phyloP scores from a whole-genome alignment of 495 filamentous ascomycete genomes.

The Aspergillus nanangensis region DNA sequence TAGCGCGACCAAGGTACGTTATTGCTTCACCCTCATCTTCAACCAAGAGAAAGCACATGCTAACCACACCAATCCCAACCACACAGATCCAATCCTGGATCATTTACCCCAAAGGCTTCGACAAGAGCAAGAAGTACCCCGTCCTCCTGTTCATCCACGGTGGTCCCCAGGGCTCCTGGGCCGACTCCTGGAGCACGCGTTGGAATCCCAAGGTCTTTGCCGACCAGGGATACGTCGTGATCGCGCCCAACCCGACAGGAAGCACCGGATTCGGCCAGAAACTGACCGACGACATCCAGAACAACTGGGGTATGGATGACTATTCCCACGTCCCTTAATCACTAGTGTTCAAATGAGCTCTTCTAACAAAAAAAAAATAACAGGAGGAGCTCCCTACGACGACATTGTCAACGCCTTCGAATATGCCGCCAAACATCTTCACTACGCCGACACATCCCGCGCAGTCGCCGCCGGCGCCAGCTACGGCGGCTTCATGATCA shows the following conservation, averaged over 20 bases:
- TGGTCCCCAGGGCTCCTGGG: slow-evolving; percentile 47
- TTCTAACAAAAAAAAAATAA: neutral
- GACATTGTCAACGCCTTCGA: slow-evolving; percentile 50
- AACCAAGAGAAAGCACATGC: neutral
- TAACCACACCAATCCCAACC: neutral
- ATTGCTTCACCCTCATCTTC: neutral
- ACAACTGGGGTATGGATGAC: slow-evolving; percentile 42
- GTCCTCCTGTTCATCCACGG: slow-evolving; percentile 49
- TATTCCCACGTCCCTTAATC: no score
- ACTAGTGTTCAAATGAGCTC: no score
- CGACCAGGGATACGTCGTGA: slow-evolving; percentile 54
- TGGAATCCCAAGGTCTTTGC: slow-evolving; percentile 52
- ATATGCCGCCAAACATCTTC: slow-evolving; percentile 43
- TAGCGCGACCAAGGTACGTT: slow-evolving; percentile 30
- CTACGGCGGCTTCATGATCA: slow-evolving; percentile 53
- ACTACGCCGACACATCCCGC: slow-evolving; percentile 44
- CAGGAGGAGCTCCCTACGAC: slow-evolving; percentile 46
- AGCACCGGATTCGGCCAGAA: slow-evolving; percentile 46
- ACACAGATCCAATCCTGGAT: slow-evolving; percentile 47
- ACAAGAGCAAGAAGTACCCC: slow-evolving; percentile 44
- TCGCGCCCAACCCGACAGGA: slow-evolving; percentile 51
- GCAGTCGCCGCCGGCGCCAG: slow-evolving; percentile 47
- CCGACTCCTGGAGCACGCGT: slow-evolving; percentile 44
- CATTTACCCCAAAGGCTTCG: slow-evolving; percentile 40
- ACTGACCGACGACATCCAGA: slow-evolving; percentile 41